Percentiles rank a stretch among this genome's conserved stretches.
Conservation (phyloP, 139 green algal species). For the Cymbomonas tetramitiformis region DNA sequence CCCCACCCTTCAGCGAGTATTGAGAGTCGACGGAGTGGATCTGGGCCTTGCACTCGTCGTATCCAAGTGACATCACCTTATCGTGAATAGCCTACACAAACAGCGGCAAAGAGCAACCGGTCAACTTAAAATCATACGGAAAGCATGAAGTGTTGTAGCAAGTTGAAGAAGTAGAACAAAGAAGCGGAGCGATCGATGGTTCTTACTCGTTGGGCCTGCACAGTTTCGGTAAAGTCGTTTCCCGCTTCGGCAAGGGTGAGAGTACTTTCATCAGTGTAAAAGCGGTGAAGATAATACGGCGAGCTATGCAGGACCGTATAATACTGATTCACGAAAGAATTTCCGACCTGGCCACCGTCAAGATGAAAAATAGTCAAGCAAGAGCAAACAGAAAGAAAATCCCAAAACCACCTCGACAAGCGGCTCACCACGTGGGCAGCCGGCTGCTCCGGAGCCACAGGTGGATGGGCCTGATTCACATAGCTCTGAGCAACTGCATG, state of each 20-base stretch:
- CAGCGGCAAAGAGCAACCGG: neutral
- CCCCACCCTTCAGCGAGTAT: slow-evolving; percentile 46
- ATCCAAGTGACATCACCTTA: slow-evolving; percentile 44
- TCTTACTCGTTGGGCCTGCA: slow-evolving; percentile 11
- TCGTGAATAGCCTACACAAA: slow-evolving; percentile 66
- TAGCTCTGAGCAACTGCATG: too few species aligned
- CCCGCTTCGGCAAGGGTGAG: slow-evolving; percentile 32
- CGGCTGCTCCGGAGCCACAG: too few species aligned
- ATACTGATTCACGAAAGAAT: slow-evolving; percentile 69
- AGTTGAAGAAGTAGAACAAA: too few species aligned
- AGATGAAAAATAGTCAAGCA: too few species aligned
- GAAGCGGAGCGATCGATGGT: too few species aligned
- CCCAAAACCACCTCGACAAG: too few species aligned
- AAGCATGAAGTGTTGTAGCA: too few species aligned
- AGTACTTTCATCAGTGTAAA: slow-evolving; percentile 64
- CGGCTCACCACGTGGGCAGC: too few species aligned
- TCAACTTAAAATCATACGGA: slow-evolving; percentile 2
- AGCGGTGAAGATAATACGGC: slow-evolving; percentile 53
- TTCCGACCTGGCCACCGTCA: too few species aligned
- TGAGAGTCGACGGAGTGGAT: slow-evolving; percentile 62
- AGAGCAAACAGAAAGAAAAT: too few species aligned
- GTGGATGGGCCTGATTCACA: too few species aligned
- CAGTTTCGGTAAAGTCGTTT: slow-evolving; percentile 9
- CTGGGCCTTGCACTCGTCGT: slow-evolving; percentile 37
- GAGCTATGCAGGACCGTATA: slow-evolving; percentile 59